phyloP scores from a whole-genome alignment of 2,329 filamentous ascomycete genomes.

The Apiospora marii region DNA sequence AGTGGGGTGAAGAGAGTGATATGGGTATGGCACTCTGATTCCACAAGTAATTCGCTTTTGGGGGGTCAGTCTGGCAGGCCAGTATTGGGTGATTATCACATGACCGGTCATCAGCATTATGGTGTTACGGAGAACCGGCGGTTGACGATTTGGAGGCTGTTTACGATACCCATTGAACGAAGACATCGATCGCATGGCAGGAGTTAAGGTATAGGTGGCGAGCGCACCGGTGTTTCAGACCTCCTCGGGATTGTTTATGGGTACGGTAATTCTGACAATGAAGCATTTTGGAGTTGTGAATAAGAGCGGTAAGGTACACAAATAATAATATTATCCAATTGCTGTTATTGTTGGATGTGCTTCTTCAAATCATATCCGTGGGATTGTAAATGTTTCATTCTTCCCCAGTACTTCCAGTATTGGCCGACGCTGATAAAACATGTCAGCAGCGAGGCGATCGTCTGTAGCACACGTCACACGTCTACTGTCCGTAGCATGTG shows the following conservation, averaged over 20 bases:
- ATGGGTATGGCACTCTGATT: slow-evolving; percentile 36
- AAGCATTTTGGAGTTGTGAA: background rate
- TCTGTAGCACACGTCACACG: background rate
- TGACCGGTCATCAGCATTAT: background rate
- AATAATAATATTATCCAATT: background rate
- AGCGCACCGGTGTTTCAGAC: background rate
- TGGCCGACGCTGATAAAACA: background rate
- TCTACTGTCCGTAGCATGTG: background rate
- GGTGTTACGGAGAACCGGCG: background rate
- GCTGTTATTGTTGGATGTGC: background rate
- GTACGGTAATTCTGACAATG: background rate
- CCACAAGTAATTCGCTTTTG: background rate
- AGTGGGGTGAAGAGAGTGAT: slow-evolving; percentile 48
- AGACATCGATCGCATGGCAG: background rate
- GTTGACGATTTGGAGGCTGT: background rate
- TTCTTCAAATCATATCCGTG: background rate
- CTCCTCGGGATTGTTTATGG: background rate
- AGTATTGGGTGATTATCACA: background rate
- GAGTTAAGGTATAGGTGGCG: background rate
- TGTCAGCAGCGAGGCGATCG: background rate
- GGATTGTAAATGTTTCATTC: background rate
- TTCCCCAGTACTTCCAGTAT: background rate
- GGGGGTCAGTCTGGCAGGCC: background rate
- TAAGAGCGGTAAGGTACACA: background rate
- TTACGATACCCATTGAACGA: slow-evolving; percentile 13